phyloP scores from a whole-genome alignment of 1,139 yeast species.

The Petasospora fabianii region DNA sequence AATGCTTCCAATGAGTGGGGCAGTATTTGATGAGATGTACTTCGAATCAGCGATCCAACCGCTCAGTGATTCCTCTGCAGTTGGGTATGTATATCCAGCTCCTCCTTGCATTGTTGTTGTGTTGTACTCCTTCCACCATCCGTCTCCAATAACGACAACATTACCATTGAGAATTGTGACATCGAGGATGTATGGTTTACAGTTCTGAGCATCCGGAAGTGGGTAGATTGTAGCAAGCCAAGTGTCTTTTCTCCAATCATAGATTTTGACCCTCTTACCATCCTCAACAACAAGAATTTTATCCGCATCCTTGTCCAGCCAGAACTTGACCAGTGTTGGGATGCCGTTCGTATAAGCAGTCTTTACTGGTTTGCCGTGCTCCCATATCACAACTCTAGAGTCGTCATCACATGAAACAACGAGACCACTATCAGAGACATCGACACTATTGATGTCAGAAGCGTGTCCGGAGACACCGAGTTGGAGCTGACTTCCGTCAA shows the following conservation, averaged over 20 bases:
- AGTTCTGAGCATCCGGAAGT: slow-evolving; percentile 18
- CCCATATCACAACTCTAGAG: slow-evolving; percentile 31
- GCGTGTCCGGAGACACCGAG: slow-evolving; percentile 22
- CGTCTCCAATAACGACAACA: slow-evolving; percentile 32
- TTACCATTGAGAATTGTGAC: slow-evolving; percentile 27
- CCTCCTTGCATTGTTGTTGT: slow-evolving; percentile 20
- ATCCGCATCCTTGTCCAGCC: slow-evolving; percentile 32
- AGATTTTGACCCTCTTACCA: slow-evolving; percentile 29
- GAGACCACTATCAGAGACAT: slow-evolving; percentile 30
- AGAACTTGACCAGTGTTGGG: slow-evolving; percentile 31
- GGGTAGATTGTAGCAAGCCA: slow-evolving; percentile 34
- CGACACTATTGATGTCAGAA: slow-evolving; percentile 30
- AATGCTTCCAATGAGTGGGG: slow-evolving; percentile 23
- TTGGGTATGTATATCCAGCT: slow-evolving; percentile 24
- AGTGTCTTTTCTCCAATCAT: slow-evolving; percentile 32
- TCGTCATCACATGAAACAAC: slow-evolving; percentile 34
- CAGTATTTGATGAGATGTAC: slow-evolving; percentile 16
- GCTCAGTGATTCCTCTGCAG: slow-evolving; percentile 14
- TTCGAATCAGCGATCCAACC: slow-evolving; percentile 22
- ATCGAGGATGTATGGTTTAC: slow-evolving; percentile 24
- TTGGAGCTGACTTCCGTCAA: slow-evolving; percentile 15
- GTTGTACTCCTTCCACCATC: slow-evolving; percentile 33
- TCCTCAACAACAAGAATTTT: slow-evolving; percentile 32
- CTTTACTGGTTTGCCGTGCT: slow-evolving; percentile 16
- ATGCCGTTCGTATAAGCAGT: slow-evolving; percentile 21